Evolutionary conservation across 306 rosid species (phyloP).

Genomic region (Cucurbita ficifolia): DNA sequence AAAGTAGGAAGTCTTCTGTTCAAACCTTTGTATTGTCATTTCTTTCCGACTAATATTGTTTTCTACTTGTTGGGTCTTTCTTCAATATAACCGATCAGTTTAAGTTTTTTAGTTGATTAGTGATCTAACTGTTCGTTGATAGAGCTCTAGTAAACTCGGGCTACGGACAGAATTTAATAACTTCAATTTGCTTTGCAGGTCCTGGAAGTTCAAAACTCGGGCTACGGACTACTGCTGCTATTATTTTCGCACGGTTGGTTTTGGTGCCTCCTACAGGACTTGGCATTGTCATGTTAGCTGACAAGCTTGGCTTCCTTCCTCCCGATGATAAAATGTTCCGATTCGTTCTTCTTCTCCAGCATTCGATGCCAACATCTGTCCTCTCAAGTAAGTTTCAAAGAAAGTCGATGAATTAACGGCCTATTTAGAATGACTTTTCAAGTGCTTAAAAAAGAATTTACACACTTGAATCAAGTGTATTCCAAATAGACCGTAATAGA

Average conservation of each 20-base stretch:
- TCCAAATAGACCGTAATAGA: too few relatives aligned
- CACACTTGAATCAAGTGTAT: too few relatives aligned
- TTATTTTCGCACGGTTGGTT: slow-evolving; percentile 54
- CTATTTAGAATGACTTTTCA: too few relatives aligned
- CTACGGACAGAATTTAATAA: not conserved
- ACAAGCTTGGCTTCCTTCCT: slow-evolving; percentile 90
- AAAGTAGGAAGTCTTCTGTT: too few relatives aligned
- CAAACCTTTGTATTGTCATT: not conserved
- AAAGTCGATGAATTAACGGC: too few relatives aligned
- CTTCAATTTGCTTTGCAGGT: slow-evolving; percentile 36
- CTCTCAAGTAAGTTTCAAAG: slow-evolving; percentile 47
- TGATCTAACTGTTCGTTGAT: not conserved
- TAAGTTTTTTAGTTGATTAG: not conserved
- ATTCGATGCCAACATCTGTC: slow-evolving; percentile 95
- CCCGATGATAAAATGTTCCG: slow-evolving; percentile 74
- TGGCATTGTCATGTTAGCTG: slow-evolving; percentile 84
- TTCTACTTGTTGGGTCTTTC: not conserved
- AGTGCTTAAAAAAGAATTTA: too few relatives aligned
- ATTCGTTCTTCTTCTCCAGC: slow-evolving; percentile 86
- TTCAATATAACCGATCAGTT: not conserved
- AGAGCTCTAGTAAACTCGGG: too few relatives aligned
- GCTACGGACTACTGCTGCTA: slow-evolving; percentile 69
- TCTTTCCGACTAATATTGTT: too few relatives aligned
- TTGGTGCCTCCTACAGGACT: slow-evolving; percentile 87
- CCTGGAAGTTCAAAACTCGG: slow-evolving; percentile 99